Evolutionary conservation across 768 basidiomycete genomes (phyloP).

Genomic region (Exidia glandulosa): DNA sequence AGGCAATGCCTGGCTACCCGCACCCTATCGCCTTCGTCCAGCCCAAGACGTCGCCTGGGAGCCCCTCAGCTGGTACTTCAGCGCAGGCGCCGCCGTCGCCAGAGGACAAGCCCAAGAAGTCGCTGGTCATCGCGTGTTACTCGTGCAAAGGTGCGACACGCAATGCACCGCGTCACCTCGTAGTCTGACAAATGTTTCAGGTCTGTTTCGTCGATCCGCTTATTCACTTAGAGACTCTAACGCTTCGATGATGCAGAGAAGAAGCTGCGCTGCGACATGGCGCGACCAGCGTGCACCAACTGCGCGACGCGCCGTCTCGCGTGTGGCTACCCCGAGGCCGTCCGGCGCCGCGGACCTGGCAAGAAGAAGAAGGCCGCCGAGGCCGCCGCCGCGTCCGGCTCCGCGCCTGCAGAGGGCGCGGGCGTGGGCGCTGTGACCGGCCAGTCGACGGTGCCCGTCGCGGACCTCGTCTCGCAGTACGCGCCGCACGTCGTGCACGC

Average conservation of each 20-base stretch:
- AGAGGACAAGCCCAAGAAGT: not conserved
- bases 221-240: too few relatives aligned
- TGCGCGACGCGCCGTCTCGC: slow-evolving; percentile 43
- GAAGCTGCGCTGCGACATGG: slow-evolving; percentile 66
- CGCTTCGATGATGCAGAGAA: not conserved
- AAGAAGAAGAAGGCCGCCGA: slow-evolving; percentile 32
- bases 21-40: not conserved
- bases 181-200: not conserved
- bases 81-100: not conserved
- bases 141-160: not conserved
- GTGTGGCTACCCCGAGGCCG: slow-evolving; percentile 43
- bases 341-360: slow-evolving; percentile 60
- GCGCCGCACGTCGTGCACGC: not conserved
- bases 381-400: not conserved
- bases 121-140: not conserved
- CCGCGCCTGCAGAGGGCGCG: too few relatives aligned
- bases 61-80: not conserved
- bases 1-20: not conserved
- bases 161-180: not conserved
- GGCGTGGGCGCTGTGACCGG: not conserved
- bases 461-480: not conserved
- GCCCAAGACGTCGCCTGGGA: not conserved
- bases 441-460: not conserved
- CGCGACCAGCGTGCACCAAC: slow-evolving; percentile 49
- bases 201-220: too few relatives aligned